Evolutionary conservation across 495 filamentous ascomycete species (phyloP), one percentile per base, ranked within the genome.

Genomic region (Hyaloscypha variabilis): DNA sequence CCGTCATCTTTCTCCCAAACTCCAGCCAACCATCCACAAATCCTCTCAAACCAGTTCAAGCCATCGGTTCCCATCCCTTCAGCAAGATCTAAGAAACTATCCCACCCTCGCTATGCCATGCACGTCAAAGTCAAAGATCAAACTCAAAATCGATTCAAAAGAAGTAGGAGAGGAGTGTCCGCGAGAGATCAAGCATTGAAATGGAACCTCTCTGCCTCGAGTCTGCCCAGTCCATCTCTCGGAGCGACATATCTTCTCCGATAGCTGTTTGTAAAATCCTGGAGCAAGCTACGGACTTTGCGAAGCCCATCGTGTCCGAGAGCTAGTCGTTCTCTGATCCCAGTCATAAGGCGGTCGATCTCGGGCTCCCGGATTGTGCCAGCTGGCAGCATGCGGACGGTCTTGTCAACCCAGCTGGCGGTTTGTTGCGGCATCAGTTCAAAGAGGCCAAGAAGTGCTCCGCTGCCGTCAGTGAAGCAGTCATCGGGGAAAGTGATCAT

Each of bases 401-500:
- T 97, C 17, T 77, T 78, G 71, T 91, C 88, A 25, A 97, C 85
- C 92, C 94, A 98, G 10, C 77, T 67, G 6, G 90, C 83, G 55
- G 90, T 89, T 68, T 94, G 85, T 46, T 85, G 77, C 0, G 96
- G 96, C 69, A 96, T 82, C 28, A 98, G 77, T 73, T 97, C 89
- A 71, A 98, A 96, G 67, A 97, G 79, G 1, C 85, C 88, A 71
- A 99, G 87, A 65, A 98, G 77, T n/a, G 97, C 91, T 13, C 93
- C 91, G 26, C 91, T 95, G 6, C 93, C 93, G 76, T 98, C 96
- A 0, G 94, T 85, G 75, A 98, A 93, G 77, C 93, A 97, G 73
- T 97, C 96, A 52, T 88, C 85, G 0, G 95, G 95, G 81, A 98
- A 99, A 0, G 88, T 92, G 74, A 97, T 97, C 94, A 99, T 97